A percentile compares a stretch with the other conserved stretches of the same genome.
phyloP scores from a whole-genome alignment of 129 eudicot species.

The Escallonia rubra region DNA sequence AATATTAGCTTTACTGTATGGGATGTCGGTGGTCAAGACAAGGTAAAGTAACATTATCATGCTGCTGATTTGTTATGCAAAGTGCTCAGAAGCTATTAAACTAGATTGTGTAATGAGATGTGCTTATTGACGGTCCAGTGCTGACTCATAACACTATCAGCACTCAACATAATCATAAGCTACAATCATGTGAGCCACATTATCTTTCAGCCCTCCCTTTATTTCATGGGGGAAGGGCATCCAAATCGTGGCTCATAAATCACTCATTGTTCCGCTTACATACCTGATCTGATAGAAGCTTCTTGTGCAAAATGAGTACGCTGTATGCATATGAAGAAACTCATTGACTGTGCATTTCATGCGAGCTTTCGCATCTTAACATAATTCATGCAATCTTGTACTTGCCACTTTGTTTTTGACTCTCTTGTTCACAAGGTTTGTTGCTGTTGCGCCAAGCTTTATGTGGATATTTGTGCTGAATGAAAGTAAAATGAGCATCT shows the following conservation, averaged over 20 bases:
- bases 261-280: too few species aligned
- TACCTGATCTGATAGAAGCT: too few species aligned
- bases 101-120: not conserved
- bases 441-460: too few species aligned
- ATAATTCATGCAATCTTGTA: too few species aligned
- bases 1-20: constrained; percentile 57
- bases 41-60: constrained; percentile 19
- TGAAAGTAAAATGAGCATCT: too few species aligned
- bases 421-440: too few species aligned
- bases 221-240: constrained; percentile 7
- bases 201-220: constrained; percentile 8
- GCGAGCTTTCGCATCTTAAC: not conserved
- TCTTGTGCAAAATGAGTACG: too few species aligned
- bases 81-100: not conserved
- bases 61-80: not conserved
- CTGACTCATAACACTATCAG: constrained; percentile 10
- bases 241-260: constrained; percentile 19
- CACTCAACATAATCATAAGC: constrained; percentile 26
- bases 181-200: constrained; percentile 3
- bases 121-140: constrained; percentile 26
- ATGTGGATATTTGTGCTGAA: too few species aligned
- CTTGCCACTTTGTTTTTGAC: too few species aligned
- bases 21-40: constrained; percentile 66
- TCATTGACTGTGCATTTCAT: not conserved
- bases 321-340: not conserved